Base-by-base conservation (phyloP, 2,329 filamentous ascomycete genomes). In the Xylariaceae sp. region DNA sequence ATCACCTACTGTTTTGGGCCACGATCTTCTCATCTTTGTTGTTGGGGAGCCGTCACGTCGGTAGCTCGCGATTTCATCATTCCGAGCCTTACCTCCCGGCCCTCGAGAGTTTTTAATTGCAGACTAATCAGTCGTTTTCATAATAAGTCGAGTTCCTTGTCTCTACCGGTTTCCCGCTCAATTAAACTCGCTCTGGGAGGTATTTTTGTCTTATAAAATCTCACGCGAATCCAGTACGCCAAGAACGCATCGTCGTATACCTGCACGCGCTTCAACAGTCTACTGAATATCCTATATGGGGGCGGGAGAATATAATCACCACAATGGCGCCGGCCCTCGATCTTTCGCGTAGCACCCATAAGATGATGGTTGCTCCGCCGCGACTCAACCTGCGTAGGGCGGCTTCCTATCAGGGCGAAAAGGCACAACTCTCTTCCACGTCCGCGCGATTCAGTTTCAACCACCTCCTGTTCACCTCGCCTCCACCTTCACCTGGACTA, bases 401-500 rank as follows among this genome's bases (percentile, higher is more conserved):
- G 31, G 75, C 75, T n/a, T 81, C 81, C 3, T 86, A 82, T 66
- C 67, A 76, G 51, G 71, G 75, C 56, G 81, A 84, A 59, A 78
- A 69, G 64, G 74, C 68, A 1, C 78, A 80, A 6, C 63, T 81
- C 10, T 86, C 81, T 19, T 81, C 81, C 45, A 86, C 77, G 22
- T 86, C 78, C 33, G 83, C 83, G 16, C 74, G 81, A 43, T 86
- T 86, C 69, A 82, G 73, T 68, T 84, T 87, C 70, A 85, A 85
- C 62, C 82, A 88, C 57, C 77, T 89, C 38, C 73, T 86, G 60
- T 85, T 83, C 68, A 84, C 82, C 1, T 58, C 56, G 3, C 88
- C 87, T 22, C 86, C 87, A 4, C 80, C 81, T 33, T 93, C 86
- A 2, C 88, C 87, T 2, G 82, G 82, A 57, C 79, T 91, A 45